These are phyloP conservation scores for Globisporangium lucens DNA, from an alignment of 352 stramenopile genomes.

Conservation along the genomic window DNA sequence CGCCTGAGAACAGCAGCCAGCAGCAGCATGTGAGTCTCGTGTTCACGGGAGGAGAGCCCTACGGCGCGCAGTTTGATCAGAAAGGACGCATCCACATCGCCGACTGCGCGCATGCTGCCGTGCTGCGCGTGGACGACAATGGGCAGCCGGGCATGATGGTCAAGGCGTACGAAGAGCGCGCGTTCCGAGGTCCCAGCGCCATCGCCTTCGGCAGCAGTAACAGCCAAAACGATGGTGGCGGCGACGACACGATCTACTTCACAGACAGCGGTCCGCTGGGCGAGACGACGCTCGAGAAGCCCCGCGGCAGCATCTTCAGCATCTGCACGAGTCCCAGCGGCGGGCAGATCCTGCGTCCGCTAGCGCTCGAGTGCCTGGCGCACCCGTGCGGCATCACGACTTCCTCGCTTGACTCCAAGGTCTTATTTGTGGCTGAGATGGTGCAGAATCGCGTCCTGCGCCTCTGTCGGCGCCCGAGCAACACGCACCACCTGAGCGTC, in stretches of 20 bases:
- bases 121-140: conserved; percentile 62
- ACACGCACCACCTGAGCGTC: conserved; percentile 73
- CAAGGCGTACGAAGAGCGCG: conserved; percentile 78
- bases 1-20: conserved; percentile 24
- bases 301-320: conserved; percentile 73
- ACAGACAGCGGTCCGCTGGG: conserved; percentile 82
- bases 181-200: conserved; percentile 68
- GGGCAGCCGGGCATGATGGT: conserved; percentile 72
- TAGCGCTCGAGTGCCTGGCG: conserved; percentile 73
- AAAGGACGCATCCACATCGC: conserved; percentile 59
- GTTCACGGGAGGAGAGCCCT: conserved; percentile 68
- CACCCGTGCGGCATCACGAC: conserved; percentile 72
- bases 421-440: conserved; percentile 73
- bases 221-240: background rate
- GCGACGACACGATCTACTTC: conserved; percentile 74
- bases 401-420: conserved; percentile 28
- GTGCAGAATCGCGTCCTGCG: conserved; percentile 78
- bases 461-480: conserved; percentile 56
- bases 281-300: conserved; percentile 82
- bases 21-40: conserved; percentile 38
- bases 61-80: conserved; percentile 63
- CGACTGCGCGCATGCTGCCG: conserved; percentile 67
- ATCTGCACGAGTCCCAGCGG: conserved; percentile 63
- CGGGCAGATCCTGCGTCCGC: conserved; percentile 67
- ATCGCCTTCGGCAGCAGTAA: conserved; percentile 37